Conservation (phyloP, 352 stramenopile genomes). For the Blastocystis sp. region DNA sequence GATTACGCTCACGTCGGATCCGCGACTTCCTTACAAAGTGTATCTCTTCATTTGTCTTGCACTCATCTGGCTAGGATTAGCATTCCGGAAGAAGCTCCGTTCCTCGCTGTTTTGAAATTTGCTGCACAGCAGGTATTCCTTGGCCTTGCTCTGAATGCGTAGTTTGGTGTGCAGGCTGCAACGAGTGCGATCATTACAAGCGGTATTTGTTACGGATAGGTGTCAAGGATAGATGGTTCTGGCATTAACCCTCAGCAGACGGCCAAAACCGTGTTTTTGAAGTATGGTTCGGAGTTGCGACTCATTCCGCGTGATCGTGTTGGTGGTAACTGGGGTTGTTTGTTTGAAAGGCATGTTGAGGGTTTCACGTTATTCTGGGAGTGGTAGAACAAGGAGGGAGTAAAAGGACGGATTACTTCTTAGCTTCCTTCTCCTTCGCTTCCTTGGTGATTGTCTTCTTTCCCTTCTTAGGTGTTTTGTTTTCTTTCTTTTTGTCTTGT, state of each 20-base stretch:
- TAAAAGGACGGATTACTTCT: neutral
- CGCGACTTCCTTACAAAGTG: conserved; percentile 84
- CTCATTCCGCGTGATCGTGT: conserved; percentile 85
- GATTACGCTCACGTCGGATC: conserved; percentile 85
- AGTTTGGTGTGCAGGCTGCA: conserved; percentile 83
- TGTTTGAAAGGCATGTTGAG: neutral
- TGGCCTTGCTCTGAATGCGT: neutral
- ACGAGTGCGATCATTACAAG: conserved; percentile 87
- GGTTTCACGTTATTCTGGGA: neutral
- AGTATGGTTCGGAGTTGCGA: conserved; percentile 83
- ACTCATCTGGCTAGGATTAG: conserved; percentile 76
- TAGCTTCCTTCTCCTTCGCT: neutral
- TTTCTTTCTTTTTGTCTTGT: neutral
- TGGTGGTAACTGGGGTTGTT: conserved; percentile 74
- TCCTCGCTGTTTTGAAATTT: conserved; percentile 85
- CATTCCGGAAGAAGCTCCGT: conserved; percentile 83
- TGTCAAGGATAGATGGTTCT: conserved; percentile 80
- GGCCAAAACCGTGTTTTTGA: conserved; percentile 84
- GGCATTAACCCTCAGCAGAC: conserved; percentile 85
- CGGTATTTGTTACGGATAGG: conserved; percentile 76
- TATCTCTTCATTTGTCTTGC: conserved; percentile 28
- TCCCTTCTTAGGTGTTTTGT: neutral
- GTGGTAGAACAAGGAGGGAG: neutral
- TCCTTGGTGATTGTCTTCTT: conserved; percentile 1
- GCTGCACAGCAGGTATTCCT: conserved; percentile 81